Percentiles rank a stretch among this genome's conserved stretches.
phyloP scores from a whole-genome alignment of 257 asterid species.

The Euphrasia confusa region DNA sequence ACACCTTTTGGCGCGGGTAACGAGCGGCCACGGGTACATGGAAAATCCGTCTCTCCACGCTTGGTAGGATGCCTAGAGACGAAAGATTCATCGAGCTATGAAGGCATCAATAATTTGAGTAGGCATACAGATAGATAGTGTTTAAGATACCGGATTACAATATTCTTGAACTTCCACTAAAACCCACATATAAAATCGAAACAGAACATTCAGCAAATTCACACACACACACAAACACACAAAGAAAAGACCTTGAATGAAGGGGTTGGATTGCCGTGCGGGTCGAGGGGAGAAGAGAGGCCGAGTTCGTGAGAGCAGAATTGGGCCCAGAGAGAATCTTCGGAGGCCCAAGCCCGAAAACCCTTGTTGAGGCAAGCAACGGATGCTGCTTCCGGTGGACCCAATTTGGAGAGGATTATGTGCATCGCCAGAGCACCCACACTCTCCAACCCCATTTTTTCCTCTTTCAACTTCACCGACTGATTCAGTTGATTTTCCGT shows the following conservation, averaged over 20 bases:
- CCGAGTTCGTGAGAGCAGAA: conserved; percentile 62
- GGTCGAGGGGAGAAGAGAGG: conserved; percentile 63
- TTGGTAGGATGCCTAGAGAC: conserved; percentile 59
- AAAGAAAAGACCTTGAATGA: conserved; percentile 52
- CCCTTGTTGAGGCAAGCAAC: conserved; percentile 55
- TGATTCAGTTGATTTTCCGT: not conserved
- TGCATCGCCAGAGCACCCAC: conserved; percentile 70
- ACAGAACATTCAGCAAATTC: not conserved
- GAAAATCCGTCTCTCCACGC: conserved; percentile 70
- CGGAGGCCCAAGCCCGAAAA: conserved; percentile 63
- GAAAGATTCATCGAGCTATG: conserved; percentile 10
- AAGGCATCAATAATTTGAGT: not conserved
- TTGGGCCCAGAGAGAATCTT: conserved; percentile 69
- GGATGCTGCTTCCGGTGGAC: conserved; percentile 52
- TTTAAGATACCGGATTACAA: not conserved
- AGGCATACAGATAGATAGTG: not conserved
- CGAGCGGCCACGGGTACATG: conserved; percentile 85
- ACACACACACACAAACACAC: not conserved
- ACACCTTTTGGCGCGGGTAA: conserved; percentile 58
- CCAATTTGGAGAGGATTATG: conserved; percentile 58
- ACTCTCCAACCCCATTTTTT: conserved; percentile 54
- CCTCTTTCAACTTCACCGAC: conserved; percentile 8
- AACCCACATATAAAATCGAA: conserved; percentile 1
- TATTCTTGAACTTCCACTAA: not conserved
- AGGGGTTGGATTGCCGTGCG: conserved; percentile 44